A percentile compares a stretch with the other conserved stretches of the same genome.
Conservation (phyloP, 2,329 filamentous ascomycete genomes). For the Pestalotiopsis sp. region DNA sequence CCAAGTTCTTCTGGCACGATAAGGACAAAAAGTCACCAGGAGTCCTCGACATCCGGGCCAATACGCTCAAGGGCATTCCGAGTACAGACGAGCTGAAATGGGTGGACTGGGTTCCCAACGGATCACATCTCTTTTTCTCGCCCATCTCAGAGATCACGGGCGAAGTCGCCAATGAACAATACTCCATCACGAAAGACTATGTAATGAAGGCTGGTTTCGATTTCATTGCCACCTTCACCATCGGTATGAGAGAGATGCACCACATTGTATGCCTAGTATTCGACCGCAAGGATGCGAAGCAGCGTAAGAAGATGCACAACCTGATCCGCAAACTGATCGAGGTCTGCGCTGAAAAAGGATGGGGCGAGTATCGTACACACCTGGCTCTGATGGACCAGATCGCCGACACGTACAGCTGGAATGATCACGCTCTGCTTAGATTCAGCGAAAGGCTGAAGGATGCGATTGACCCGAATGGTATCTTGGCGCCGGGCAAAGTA, state of each 20-base stretch:
- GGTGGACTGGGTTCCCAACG: slow-evolving; percentile 45
- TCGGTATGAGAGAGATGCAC: slow-evolving; percentile 41
- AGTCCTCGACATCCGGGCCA: slow-evolving; percentile 31
- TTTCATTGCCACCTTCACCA: slow-evolving; percentile 7
- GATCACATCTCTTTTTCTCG: slow-evolving; percentile 18
- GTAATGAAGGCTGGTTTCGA: slow-evolving; percentile 20
- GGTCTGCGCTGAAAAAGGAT: slow-evolving; percentile 25
- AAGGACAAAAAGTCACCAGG: slow-evolving; percentile 30
- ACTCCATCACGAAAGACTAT: slow-evolving; percentile 42
- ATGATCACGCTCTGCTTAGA: slow-evolving; percentile 39
- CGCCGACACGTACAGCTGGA: slow-evolving; percentile 43
- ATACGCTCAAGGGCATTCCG: slow-evolving; percentile 36
- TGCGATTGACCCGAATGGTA: slow-evolving; percentile 39
- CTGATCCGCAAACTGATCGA: slow-evolving; percentile 1
- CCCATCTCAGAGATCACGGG: slow-evolving; percentile 9
- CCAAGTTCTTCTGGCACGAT: slow-evolving; percentile 33
- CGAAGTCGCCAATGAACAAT: slow-evolving; percentile 20
- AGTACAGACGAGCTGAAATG: slow-evolving; percentile 41
- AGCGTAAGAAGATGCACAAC: slow-evolving; percentile 12
- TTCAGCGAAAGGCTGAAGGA: slow-evolving; percentile 45
- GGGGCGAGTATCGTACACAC: slow-evolving; percentile 47
- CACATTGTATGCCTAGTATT: slow-evolving; percentile 37
- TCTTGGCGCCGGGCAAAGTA: slow-evolving; percentile 30
- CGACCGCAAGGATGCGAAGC: slow-evolving; percentile 25
- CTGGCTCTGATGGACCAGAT: slow-evolving; percentile 47